phyloP scores from a whole-genome alignment of 352 stramenopile species.

The Globisporangium cylindrosporum region DNA sequence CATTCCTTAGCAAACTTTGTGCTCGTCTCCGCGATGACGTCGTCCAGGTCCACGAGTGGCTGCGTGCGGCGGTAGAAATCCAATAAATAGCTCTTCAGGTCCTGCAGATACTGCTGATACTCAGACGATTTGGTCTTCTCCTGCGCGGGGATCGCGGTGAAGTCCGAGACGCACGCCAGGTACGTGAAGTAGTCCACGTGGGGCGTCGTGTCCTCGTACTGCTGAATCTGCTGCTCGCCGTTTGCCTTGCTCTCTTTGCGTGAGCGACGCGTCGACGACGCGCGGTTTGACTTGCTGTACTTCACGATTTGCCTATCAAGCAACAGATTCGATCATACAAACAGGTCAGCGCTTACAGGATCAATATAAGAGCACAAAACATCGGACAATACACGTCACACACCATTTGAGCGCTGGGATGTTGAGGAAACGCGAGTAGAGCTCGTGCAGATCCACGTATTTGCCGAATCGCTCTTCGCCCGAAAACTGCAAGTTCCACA shows the following conservation, averaged over 20 bases:
- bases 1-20: slow-evolving; percentile 86
- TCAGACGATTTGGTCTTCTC: slow-evolving; percentile 56
- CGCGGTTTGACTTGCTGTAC: slow-evolving; percentile 15
- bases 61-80: slow-evolving; percentile 87
- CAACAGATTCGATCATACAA: background rate
- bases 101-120: slow-evolving; percentile 68
- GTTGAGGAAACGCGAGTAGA: slow-evolving; percentile 81
- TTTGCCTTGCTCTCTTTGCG: slow-evolving; percentile 23
- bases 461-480: slow-evolving; percentile 89
- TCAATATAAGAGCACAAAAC: background rate
- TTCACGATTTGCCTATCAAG: slow-evolving; percentile 27
- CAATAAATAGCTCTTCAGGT: slow-evolving; percentile 80
- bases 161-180: slow-evolving; percentile 64
- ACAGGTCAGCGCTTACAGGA: background rate
- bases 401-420: slow-evolving; percentile 56
- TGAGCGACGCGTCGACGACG: slow-evolving; percentile 15
- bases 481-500: slow-evolving; percentile 50
- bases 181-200: slow-evolving; percentile 76
- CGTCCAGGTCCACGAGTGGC: slow-evolving; percentile 84
- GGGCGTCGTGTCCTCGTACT: slow-evolving; percentile 18
- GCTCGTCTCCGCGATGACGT: slow-evolving; percentile 77
- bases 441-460: slow-evolving; percentile 88
- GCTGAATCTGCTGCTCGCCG: background rate
- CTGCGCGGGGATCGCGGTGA: slow-evolving; percentile 46
- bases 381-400: background rate